Conservation (phyloP, 2,329 filamentous ascomycete species). For the Lachnellula cervina region DNA sequence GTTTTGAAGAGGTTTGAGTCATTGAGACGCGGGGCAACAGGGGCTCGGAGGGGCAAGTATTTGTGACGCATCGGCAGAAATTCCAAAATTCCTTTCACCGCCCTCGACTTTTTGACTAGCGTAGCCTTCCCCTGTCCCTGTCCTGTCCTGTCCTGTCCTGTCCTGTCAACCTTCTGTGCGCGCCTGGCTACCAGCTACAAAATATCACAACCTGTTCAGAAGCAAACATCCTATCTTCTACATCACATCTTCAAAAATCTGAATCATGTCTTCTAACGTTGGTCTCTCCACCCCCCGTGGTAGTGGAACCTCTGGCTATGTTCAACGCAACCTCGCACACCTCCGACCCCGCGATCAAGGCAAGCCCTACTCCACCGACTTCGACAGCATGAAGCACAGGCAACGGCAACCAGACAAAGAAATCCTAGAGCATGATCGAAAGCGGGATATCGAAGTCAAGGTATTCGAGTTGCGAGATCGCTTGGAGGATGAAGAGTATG, state of each 20-base stretch:
- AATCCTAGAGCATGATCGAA: slow-evolving; percentile 90
- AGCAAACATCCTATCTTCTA: neutral
- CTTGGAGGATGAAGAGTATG: slow-evolving; percentile 83
- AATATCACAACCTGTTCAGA: too few relatives aligned
- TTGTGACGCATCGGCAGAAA: neutral
- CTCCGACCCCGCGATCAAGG: slow-evolving; percentile 70
- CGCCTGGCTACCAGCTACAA: too few relatives aligned
- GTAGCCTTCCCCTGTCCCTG: neutral
- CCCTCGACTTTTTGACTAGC: slow-evolving; percentile 2
- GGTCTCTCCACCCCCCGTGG: slow-evolving; percentile 91
- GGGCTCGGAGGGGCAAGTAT: neutral
- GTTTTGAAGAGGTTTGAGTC: neutral
- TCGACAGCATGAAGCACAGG: slow-evolving; percentile 65
- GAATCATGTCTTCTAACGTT: slow-evolving; percentile 92
- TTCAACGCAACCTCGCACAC: slow-evolving; percentile 90
- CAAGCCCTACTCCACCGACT: slow-evolving; percentile 64
- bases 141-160: too few relatives aligned
- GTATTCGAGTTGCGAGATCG: slow-evolving; percentile 85
- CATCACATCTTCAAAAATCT: slow-evolving; percentile 9
- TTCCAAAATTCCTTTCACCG: slow-evolving; percentile 6
- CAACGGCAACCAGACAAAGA: slow-evolving; percentile 84
- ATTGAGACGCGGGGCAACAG: slow-evolving; percentile 6
- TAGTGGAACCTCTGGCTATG: slow-evolving; percentile 94
- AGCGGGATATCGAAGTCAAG: slow-evolving; percentile 86
- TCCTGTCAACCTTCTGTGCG: too few relatives aligned